Evolutionary conservation across 345 rosid genomes (phyloP), one percentile per base, ranked within the genome.

Genomic region (Trapa bicornis): DNA sequence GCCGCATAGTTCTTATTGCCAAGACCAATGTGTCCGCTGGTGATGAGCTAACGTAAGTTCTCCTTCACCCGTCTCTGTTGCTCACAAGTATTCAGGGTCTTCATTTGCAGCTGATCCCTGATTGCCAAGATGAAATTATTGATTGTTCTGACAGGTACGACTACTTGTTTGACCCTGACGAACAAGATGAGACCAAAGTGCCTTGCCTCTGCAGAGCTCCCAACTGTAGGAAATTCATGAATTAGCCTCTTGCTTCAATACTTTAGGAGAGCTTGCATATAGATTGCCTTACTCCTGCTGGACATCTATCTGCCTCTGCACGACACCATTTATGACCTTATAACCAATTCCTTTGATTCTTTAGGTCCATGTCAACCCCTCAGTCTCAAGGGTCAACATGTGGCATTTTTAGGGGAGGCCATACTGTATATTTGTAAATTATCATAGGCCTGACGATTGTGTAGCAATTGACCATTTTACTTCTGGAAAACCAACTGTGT

Each of bases 91-190:
- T 3, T 41, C 60, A 5, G 56, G 56, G n/a, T 50, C 56, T 50
- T 14, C 56, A 50, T n/a, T 50, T 2, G 56, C 43, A 41, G 43
- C 43, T 41, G 7, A 41, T 41, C 6, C 43, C 43, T 41, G 43
- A 15, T 17, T n/a, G 29, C 17, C 22, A 14, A 15, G 56, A 50
- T 14, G 6, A 13, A 45, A 45, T 11, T 45, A 45, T 65, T 42
- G 41, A 36, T 65, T 32, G 39, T 22, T 22, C 29, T 22, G 29
- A 22, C 84, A 91, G 97, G 86, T 91, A 92, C 48, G 94, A 92
- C 76, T 92, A 92, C 85, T 78, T 84, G 80, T 92, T 92, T 62
- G 96, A 89, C 71, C 90, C 95, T 0, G 92, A 89, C n/a, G 96
- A 88, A 75, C 82, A 52, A 1, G 96, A 88, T 29, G 96, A 89